Evolutionary conservation across 805 yeast genomes (phyloP), one percentile per base, ranked within the genome.

Genomic region (Candida ipomoeae): DNA sequence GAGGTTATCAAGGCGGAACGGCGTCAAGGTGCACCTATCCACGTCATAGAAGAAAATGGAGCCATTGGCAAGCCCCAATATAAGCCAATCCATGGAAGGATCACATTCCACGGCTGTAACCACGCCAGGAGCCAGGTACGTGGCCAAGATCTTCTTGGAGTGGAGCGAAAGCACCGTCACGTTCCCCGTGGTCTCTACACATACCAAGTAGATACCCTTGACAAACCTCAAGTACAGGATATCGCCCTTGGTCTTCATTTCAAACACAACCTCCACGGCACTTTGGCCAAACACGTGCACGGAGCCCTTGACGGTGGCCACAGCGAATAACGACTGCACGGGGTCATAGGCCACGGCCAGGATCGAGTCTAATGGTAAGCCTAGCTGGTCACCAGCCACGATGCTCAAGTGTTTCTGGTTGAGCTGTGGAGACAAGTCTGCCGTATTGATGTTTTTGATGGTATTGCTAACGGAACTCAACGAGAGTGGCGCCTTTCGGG

Each of bases 41-140:
- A 92, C 83, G 64, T 94, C 96, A 62, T 78, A 92, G 7, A 85
- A 83, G 31, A 82, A 66, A 1, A 87, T 67, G 2, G 80, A 65
- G 1, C 99, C 99, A 64, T 83, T 89, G 44, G 81, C 78, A 47
- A 89, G 70, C 3, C 98, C 99, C 18, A 92, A 60, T 41, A 85
- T 75, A 14, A 92, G 68, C 89, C 94, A 94, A 66, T 91, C 97
- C 55, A 94, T 65, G 0, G 95, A 78, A 2, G 97, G 97, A 61
- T 94, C 99, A 0, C 86, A 67, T 51, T 81, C 94, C 13, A 84
- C 72, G 2, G 87, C 77, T 1, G 87, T 75, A n/a, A 91, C 77
- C 11, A 78, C 74, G 1, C 87, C 83, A 1, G 87, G 85, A 1
- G 89, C 78, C 52, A 78, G 75, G 58, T 80, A 80, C 1, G 82